Percentiles rank a stretch among this genome's conserved stretches.
Conservation (phyloP, 805 yeast species). For the Monosporozyma yasuniensis region DNA sequence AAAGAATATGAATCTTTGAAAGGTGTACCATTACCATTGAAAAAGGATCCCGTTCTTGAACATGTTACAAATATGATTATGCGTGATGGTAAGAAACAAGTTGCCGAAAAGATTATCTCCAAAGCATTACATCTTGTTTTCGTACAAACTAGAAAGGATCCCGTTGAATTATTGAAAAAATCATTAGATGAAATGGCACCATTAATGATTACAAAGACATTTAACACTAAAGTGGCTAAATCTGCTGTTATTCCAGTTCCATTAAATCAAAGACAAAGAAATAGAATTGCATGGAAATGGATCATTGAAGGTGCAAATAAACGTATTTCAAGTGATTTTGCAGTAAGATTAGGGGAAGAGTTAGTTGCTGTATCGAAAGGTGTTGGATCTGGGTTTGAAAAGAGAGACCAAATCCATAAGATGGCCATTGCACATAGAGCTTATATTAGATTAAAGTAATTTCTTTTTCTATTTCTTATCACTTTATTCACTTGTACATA, state of each 20-base stretch:
- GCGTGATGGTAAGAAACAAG: slow-evolving; percentile 83
- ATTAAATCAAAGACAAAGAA: slow-evolving; percentile 69
- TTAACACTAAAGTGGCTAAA: slow-evolving; percentile 80
- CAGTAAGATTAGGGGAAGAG: slow-evolving; percentile 89
- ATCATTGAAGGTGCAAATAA: slow-evolving; percentile 75
- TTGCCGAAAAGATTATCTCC: slow-evolving; percentile 63
- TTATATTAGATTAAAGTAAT: slow-evolving; percentile 42
- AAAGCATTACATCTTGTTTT: slow-evolving; percentile 66
- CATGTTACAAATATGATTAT: slow-evolving; percentile 79
- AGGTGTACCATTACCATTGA: slow-evolving; percentile 48
- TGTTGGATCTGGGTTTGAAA: slow-evolving; percentile 74
- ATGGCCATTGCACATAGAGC: slow-evolving; percentile 85
- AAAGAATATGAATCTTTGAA: slow-evolving; percentile 44
- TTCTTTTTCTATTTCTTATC: background rate
- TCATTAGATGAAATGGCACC: slow-evolving; percentile 81
- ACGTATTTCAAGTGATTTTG: slow-evolving; percentile 68
- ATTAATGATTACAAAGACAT: slow-evolving; percentile 63
- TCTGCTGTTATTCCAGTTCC: slow-evolving; percentile 76
- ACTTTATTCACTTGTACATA: slow-evolving; percentile 1
- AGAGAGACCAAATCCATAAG: slow-evolving; percentile 74
- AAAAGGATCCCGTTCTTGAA: slow-evolving; percentile 60
- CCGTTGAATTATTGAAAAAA: slow-evolving; percentile 63
- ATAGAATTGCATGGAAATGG: slow-evolving; percentile 85
- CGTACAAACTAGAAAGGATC: slow-evolving; percentile 62
- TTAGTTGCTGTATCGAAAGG: slow-evolving; percentile 70